phyloP scores from a whole-genome alignment of 352 stramenopile species.

The Pythium aphanidermatum region DNA sequence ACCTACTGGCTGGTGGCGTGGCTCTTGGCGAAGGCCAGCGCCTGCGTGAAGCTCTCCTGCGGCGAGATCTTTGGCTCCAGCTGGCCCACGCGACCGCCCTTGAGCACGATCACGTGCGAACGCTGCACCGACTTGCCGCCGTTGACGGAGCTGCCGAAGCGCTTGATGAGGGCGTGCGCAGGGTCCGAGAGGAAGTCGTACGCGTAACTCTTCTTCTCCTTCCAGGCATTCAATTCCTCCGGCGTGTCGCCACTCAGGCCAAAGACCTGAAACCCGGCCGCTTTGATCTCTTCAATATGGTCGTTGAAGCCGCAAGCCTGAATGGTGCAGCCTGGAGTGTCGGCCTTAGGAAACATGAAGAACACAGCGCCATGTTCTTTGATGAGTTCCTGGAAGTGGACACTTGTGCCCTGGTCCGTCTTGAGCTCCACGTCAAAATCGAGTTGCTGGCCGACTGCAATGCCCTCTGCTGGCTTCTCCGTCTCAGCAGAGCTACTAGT shows the following conservation, averaged over 20 bases:
- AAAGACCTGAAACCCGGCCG: conserved; percentile 76
- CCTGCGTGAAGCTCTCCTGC: conserved; percentile 77
- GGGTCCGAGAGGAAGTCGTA: conserved; percentile 81
- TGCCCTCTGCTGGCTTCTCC: neutral
- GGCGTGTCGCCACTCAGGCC: conserved; percentile 69
- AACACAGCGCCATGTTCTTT: conserved; percentile 75
- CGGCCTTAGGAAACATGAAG: conserved; percentile 87
- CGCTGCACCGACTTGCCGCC: conserved; percentile 58
- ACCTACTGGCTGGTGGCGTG: conserved; percentile 7
- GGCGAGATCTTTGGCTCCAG: conserved; percentile 68
- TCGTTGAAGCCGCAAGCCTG: conserved; percentile 85
- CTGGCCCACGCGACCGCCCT: conserved; percentile 67
- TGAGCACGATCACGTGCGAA: conserved; percentile 80
- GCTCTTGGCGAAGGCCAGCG: conserved; percentile 54
- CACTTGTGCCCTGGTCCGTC: conserved; percentile 48
- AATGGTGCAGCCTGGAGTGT: conserved; percentile 78
- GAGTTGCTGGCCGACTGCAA: conserved; percentile 41
- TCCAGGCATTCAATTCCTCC: conserved; percentile 64
- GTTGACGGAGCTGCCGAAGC: conserved; percentile 73
- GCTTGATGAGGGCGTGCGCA: conserved; percentile 64
- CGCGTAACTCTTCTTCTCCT: conserved; percentile 69
- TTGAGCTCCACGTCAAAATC: conserved; percentile 60
- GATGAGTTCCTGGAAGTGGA: conserved; percentile 67
- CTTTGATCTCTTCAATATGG: conserved; percentile 68
- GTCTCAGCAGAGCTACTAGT: neutral